phyloP scores from a whole-genome alignment of 1,284 basidiomycete species.

The Calocybe gambosa region DNA sequence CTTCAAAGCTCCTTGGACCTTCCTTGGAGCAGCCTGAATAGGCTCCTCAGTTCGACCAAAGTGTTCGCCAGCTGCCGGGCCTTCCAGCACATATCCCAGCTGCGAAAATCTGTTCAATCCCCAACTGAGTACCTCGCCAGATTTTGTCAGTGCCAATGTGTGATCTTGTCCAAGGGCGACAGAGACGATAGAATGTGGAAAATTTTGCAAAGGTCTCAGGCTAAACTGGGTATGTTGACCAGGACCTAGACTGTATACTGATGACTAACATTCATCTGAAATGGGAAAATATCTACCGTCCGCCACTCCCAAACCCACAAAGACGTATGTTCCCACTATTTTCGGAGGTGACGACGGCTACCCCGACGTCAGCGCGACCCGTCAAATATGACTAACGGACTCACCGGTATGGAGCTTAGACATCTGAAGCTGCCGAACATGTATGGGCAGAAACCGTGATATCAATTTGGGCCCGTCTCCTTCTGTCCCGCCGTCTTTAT shows the following conservation, averaged over 20 bases:
- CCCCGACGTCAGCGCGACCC: not conserved
- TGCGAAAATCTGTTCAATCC: constrained; percentile 86
- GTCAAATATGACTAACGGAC: constrained; percentile 20
- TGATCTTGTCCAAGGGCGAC: constrained; percentile 93
- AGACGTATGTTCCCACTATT: constrained; percentile 66
- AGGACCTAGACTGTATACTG: constrained; percentile 55
- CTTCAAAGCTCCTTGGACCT: constrained; percentile 74
- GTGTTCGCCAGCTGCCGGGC: constrained; percentile 22
- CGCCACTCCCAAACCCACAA: constrained; percentile 84
- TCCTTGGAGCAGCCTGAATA: constrained; percentile 73
- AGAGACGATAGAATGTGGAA: constrained; percentile 45
- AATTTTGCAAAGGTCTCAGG: constrained; percentile 55
- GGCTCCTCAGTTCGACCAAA: constrained; percentile 40
- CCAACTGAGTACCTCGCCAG: constrained; percentile 87
- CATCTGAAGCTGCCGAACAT: constrained; percentile 70
- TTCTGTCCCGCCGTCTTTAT: constrained; percentile 27
- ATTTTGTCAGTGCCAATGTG: constrained; percentile 76
- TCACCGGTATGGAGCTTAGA: constrained; percentile 73
- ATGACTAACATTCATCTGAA: not conserved
- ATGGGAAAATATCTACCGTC: constrained; percentile 40
- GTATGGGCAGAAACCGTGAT: constrained; percentile 48
- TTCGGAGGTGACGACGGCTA: constrained; percentile 73
- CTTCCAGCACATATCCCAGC: constrained; percentile 84
- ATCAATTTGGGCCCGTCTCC: constrained; percentile 23
- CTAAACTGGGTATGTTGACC: constrained; percentile 77